Percentiles rank a stretch among this genome's conserved stretches.
Evolutionary conservation across 805 yeast genomes (phyloP).

Genomic region (Lachancea waltii): DNA sequence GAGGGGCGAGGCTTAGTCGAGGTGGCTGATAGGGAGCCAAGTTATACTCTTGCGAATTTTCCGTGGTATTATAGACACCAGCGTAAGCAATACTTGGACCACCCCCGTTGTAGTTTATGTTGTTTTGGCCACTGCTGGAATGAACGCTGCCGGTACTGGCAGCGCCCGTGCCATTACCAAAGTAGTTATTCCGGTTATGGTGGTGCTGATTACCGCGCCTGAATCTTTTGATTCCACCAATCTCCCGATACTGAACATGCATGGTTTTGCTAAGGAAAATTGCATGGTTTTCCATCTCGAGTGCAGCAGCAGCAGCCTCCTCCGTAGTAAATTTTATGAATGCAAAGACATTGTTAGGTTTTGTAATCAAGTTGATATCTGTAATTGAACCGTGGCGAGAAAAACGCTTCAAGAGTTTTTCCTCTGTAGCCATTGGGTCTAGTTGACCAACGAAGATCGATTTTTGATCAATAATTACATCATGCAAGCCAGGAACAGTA

Average conservation of each 20-base stretch:
- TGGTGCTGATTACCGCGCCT: constrained; percentile 15
- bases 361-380: constrained; percentile 49
- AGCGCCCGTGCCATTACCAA: not conserved
- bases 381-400: constrained; percentile 58
- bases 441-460: constrained; percentile 80
- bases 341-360: constrained; percentile 55
- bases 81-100: no score
- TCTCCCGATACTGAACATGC: constrained; percentile 78
- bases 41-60: not conserved
- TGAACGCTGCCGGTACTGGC: not conserved
- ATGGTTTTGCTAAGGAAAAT: constrained; percentile 65
- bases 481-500: not conserved
- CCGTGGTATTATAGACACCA: constrained; percentile 4
- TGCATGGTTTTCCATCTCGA: constrained; percentile 79
- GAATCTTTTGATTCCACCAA: constrained; percentile 24
- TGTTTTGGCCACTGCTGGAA: not conserved
- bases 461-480: constrained; percentile 51
- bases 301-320: constrained; percentile 77
- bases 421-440: constrained; percentile 46
- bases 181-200: constrained; percentile 10
- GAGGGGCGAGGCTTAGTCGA: constrained; percentile 62
- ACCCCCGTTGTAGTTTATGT: not conserved
- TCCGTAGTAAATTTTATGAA: constrained; percentile 61
- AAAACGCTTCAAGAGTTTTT: constrained; percentile 53
- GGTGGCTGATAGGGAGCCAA: constrained; percentile 25